Evolutionary conservation across 1,139 yeast genomes (phyloP), one percentile per base, ranked within the genome.

Genomic region (Blastobotrys apis): DNA sequence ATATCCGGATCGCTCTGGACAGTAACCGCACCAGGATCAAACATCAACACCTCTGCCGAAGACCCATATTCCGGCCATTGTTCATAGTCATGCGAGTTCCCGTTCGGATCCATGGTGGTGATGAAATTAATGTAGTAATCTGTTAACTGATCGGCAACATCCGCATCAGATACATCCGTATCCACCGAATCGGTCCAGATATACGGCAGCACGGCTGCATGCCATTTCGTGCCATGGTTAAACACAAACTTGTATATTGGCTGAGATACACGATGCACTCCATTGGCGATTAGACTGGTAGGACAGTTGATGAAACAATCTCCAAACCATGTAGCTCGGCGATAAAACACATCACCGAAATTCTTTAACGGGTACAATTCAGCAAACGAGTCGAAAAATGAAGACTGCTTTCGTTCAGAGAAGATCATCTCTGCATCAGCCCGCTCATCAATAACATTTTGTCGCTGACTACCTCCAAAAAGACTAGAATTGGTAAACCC

Each of bases 251-350:
- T 49, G 40, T 31, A 49, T 8, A 39, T 39, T 19, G 39, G 16
- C 12, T 16, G 2, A 4, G 17, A 4, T 6, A 6, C 17, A 15
- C 13, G 37, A 12, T 19, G 17, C 5, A 25, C 31, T 2, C 44
- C 38, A n/a, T 40, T 30, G 13, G 53, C 50, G n/a, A 48, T 47
- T 21, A 23, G 17, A 12, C 29, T 16, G 1, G 53, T 43, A 13
- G 52, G 52, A 42, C 53, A 49, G 17, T 43, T 27, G 39, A 46
- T 32, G 30, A 49, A 29, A n/a, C 33, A 23, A 29, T 45, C 52
- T 2, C 50, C 46, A 39, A 43, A 46, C 52, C 52, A 48, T 6
- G 29, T 31, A 23, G 32, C 27, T 9, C 52, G 37, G 5, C 34
- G 48, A 12, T 29, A 37, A 17, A 47, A 36, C 1, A 42, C 41